These are phyloP conservation scores for Macroventuria anomochaeta DNA, from an alignment of 2,329 filamentous ascomycete genomes.

Conservation along the genomic window DNA sequence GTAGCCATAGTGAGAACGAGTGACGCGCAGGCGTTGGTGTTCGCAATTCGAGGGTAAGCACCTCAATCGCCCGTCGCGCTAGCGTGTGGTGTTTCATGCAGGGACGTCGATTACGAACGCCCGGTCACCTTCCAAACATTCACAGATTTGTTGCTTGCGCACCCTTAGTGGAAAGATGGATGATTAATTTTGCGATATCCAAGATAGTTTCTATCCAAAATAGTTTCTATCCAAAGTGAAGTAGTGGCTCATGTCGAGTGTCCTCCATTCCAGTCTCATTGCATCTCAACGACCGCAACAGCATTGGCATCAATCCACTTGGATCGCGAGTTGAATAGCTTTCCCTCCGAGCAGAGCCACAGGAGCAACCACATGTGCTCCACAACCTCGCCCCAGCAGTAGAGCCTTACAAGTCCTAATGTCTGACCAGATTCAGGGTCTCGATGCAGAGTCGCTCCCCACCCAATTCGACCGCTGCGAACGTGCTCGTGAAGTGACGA, in stretches of 20 bases:
- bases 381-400: slow-evolving; percentile 78
- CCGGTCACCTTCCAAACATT: neutral
- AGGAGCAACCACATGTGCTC: slow-evolving; percentile 77
- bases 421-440: slow-evolving; percentile 22
- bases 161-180: neutral
- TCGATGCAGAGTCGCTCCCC: slow-evolving; percentile 67
- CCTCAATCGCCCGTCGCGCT: slow-evolving; percentile 12
- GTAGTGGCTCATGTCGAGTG: neutral
- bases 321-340: slow-evolving; percentile 63
- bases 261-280: slow-evolving; percentile 12
- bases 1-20: neutral
- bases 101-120: slow-evolving; percentile 12
- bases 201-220: too few species aligned
- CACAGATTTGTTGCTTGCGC: too few species aligned
- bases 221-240: neutral
- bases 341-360: slow-evolving; percentile 72
- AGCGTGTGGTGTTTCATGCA: slow-evolving; percentile 22
- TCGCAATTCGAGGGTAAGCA: slow-evolving; percentile 17
- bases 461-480: slow-evolving; percentile 65
- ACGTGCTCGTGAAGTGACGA: slow-evolving; percentile 66
- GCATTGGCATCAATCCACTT: slow-evolving; percentile 73
- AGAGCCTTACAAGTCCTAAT: slow-evolving; percentile 64
- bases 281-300: slow-evolving; percentile 61
- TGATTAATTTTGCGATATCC: neutral
- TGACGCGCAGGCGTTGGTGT: slow-evolving; percentile 13